Conservation (phyloP, 495 filamentous ascomycete species). For the Daldinia vernicosa region DNA sequence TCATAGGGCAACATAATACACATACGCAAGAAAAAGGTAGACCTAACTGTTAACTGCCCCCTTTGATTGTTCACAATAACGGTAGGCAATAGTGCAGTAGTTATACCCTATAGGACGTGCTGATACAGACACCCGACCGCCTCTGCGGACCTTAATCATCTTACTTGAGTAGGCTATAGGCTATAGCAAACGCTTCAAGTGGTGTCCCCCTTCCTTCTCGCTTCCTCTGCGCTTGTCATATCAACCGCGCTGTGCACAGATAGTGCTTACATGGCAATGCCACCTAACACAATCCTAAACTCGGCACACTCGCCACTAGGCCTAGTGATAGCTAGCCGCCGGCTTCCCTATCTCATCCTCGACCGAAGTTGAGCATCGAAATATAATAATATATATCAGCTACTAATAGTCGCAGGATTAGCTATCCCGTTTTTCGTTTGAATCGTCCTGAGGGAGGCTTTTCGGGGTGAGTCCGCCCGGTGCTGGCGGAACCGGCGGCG, state of each 20-base stretch:
- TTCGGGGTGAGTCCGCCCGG: conserved; percentile 29
- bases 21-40: neutral
- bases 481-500: conserved; percentile 37
- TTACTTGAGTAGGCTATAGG: neutral
- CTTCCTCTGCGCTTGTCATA: conserved; percentile 6
- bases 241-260: neutral
- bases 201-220: neutral
- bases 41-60: neutral
- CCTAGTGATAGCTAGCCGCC: neutral
- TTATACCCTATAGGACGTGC: neutral
- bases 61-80: neutral
- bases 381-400: conserved; percentile 1
- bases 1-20: neutral
- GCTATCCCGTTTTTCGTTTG: conserved; percentile 6
- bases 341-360: neutral
- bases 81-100: neutral
- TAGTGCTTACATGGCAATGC: conserved; percentile 1
- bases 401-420: neutral
- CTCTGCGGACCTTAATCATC: neutral
- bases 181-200: neutral
- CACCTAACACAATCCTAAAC: neutral
- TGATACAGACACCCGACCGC: neutral
- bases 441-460: neutral
- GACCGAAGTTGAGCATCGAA: neutral
- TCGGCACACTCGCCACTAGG: neutral